These are phyloP conservation scores for Saitozyma sp. DNA, from an alignment of 768 basidiomycete genomes.

Conservation along the genomic window DNA sequence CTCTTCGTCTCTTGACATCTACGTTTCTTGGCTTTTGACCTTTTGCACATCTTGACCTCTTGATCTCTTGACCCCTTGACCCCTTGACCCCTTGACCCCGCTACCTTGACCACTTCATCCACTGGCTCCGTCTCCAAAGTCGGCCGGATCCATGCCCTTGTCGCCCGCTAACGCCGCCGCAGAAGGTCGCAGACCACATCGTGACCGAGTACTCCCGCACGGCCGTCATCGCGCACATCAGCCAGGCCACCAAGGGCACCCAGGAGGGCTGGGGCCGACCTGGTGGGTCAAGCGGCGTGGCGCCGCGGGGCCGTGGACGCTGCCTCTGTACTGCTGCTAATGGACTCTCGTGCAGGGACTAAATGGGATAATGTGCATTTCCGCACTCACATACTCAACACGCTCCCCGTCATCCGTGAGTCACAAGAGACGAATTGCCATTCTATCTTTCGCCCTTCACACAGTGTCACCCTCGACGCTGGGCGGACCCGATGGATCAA, in stretches of 20 bases:
- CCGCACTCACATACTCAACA: slow-evolving; percentile 29
- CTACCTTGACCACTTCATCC: too few relatives aligned
- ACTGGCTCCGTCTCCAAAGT: too few relatives aligned
- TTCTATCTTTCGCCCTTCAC: not conserved
- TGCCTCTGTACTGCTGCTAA: not conserved
- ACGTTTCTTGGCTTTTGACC: too few relatives aligned
- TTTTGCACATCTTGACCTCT: too few relatives aligned
- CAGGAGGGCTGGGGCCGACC: slow-evolving; percentile 54
- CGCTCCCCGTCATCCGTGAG: slow-evolving; percentile 35
- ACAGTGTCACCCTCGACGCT: not conserved
- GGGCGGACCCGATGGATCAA: not conserved
- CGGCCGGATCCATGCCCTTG: not conserved
- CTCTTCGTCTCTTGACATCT: too few relatives aligned
- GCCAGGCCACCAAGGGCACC: slow-evolving; percentile 49
- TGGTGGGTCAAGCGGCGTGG: slow-evolving; percentile 22
- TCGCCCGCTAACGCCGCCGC: not conserved
- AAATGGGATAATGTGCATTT: slow-evolving; percentile 44
- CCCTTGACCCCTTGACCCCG: too few relatives aligned
- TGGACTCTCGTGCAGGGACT: slow-evolving; percentile 17
- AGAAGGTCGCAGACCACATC: slow-evolving; percentile 50
- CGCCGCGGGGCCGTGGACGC: not conserved
- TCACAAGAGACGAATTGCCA: not conserved
- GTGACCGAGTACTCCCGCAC: slow-evolving; percentile 50
- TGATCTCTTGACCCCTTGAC: too few relatives aligned
- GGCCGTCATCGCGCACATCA: slow-evolving; percentile 51